phyloP scores from a whole-genome alignment of 306 rosid species.

The Quercus ilex region DNA sequence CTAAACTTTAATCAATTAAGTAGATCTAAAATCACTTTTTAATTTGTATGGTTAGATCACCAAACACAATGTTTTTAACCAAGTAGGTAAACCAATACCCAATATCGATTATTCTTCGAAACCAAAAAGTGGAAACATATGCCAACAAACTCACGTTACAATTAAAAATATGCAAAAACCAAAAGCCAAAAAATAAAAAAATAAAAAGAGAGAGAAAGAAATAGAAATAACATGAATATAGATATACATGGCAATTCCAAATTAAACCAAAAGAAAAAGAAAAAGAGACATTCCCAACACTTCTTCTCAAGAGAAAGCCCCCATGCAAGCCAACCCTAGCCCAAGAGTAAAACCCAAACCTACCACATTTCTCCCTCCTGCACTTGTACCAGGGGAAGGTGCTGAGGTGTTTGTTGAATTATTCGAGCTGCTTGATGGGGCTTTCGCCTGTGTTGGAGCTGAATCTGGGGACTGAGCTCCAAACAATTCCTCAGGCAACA shows the following conservation, averaged over 20 bases:
- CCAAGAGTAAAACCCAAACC: slow-evolving; percentile 33
- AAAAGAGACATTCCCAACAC: neutral
- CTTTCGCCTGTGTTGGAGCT: slow-evolving; percentile 36
- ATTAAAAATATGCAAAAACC: too few relatives aligned
- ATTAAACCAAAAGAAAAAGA: neutral
- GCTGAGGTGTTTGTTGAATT: neutral
- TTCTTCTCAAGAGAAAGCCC: slow-evolving; percentile 7
- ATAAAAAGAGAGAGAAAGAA: neutral
- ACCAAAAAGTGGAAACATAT: too few relatives aligned
- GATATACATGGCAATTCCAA: neutral
- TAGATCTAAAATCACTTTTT: too few relatives aligned
- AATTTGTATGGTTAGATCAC: too few relatives aligned
- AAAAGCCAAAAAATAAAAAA: neutral
- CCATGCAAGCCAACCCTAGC: slow-evolving; percentile 41
- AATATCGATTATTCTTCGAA: too few relatives aligned
- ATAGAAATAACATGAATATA: neutral
- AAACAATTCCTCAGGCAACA: slow-evolving; percentile 57
- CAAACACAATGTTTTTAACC: too few relatives aligned
- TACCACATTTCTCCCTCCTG: slow-evolving; percentile 19
- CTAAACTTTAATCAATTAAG: too few relatives aligned
- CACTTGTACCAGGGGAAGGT: slow-evolving; percentile 4
- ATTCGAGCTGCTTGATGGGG: slow-evolving; percentile 13
- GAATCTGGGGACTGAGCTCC: slow-evolving; percentile 34
- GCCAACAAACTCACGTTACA: too few relatives aligned
- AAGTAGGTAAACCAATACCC: too few relatives aligned